Evolutionary conservation across 495 filamentous ascomycete species (phyloP), one percentile per base, ranked within the genome.

Genomic region (Aspergillus nidulans): DNA sequence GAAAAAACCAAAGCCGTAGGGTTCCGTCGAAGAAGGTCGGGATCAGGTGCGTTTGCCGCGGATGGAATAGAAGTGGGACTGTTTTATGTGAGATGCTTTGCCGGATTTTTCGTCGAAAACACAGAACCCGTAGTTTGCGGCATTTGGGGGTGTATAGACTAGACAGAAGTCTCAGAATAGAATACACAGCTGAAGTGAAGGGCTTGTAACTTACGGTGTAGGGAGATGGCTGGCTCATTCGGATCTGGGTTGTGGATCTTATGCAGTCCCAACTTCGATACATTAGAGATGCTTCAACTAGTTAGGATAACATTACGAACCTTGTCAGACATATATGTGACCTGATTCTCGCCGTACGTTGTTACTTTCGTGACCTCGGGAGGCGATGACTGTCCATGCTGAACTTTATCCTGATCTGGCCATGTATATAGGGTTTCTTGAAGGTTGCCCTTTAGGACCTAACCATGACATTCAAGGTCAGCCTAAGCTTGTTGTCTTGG

Each of bases 131-230:
- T 83, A 74, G 36, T 73, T 82, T 13, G 87, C 87, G 4, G 91
- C 90, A 62, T 95, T 92, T 6, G 92, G 91, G 40, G 92, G 92
- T 1, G 91, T 95, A 64, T 96, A 96, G 41, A 96, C 86, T 90
- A 57, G 7, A 26, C 28, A 6, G 26, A 23, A 40, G 39, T 30
- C 26, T 49, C 21, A 54, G 55, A 23, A 49, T 39, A 34, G 18
- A 44, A 56, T 30, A 28, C 12, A 52, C 7, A 36, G 21, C 10
- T 41, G 20, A 20, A 46, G 19, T 47, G 50, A 15, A n/a, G 16
- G 44, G 7, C 9, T 10, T 2, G n/a, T 25, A 32, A 80, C 86
- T 65, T 78, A 88, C 86, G 68, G 72, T 97, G 92, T 41, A 97
- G 73, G 30, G 90, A 94, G 50, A 96, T 85, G 55, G 92, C 92